phyloP scores from a whole-genome alignment of 495 filamentous ascomycete species.

The Cryomyces antarcticus region DNA sequence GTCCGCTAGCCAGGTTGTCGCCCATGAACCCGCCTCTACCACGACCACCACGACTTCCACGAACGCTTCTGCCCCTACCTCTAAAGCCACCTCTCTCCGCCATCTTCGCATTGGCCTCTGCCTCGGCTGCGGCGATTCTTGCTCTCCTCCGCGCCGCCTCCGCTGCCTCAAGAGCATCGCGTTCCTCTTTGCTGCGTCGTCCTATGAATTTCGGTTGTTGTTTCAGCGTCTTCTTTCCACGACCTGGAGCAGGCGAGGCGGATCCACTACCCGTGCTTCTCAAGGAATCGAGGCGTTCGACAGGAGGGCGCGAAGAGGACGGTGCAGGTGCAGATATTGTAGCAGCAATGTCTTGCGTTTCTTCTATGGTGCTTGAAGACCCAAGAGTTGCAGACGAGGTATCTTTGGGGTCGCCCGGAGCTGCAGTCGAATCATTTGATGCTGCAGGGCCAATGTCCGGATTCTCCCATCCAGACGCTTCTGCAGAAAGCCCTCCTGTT shows the following conservation, averaged over 20 bases:
- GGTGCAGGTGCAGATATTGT: background rate
- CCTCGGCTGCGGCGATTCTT: slow-evolving; percentile 1
- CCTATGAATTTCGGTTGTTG: background rate
- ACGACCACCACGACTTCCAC: background rate
- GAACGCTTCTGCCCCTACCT: background rate
- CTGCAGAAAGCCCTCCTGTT: background rate
- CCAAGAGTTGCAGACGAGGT: background rate
- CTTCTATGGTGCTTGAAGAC: background rate
- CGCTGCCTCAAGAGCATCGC: slow-evolving; percentile 8
- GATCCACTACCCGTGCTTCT: background rate
- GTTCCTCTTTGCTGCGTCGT: slow-evolving; percentile 12
- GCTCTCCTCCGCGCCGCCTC: slow-evolving; percentile 6
- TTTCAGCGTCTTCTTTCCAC: background rate
- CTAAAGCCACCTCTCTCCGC: slow-evolving; percentile 1
- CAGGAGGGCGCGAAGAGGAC: background rate
- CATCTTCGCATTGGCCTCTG: slow-evolving; percentile 5
- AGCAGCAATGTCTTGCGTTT: background rate
- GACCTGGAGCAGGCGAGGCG: background rate
- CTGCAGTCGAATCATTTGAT: background rate
- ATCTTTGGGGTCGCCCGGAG: no score
- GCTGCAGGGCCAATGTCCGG: background rate
- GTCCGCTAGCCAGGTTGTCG: slow-evolving; percentile 6
- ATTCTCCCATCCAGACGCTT: background rate
- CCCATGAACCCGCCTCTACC: slow-evolving; percentile 8
- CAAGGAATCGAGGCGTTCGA: background rate